Evolutionary conservation across 495 filamentous ascomycete species (phyloP).

Genomic region (Acidiella bohemica): DNA sequence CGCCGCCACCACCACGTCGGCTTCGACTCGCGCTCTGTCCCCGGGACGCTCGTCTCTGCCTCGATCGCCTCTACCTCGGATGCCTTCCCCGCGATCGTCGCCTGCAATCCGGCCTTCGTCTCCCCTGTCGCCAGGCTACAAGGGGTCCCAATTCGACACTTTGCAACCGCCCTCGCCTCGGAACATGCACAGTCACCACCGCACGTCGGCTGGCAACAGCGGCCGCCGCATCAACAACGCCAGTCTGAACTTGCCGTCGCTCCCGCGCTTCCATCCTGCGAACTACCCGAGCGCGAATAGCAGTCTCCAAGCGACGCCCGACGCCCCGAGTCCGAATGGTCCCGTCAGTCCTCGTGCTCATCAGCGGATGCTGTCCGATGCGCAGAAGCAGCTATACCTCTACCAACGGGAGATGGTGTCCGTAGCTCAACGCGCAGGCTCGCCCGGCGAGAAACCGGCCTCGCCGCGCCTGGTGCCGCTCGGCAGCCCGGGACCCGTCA

Average conservation of each 20-base stretch:
- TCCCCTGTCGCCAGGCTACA: no score
- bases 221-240: constrained; percentile 9
- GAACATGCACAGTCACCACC: constrained; percentile 4
- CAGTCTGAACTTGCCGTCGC: constrained; percentile 25
- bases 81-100: no score
- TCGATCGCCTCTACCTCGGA: no score
- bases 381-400: constrained; percentile 27
- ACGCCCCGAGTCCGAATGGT: constrained; percentile 17
- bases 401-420: constrained; percentile 28
- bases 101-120: no score
- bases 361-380: constrained; percentile 25
- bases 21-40: no score
- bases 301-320: constrained; percentile 21
- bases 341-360: constrained; percentile 25
- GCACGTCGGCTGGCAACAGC: constrained; percentile 3
- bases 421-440: constrained; percentile 1
- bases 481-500: constrained; percentile 31
- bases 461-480: constrained; percentile 27
- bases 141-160: constrained; percentile 4
- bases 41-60: no score
- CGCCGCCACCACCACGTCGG: no score
- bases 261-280: constrained; percentile 33
- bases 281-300: constrained; percentile 27
- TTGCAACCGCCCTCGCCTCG: constrained; percentile 15
- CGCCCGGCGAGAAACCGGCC: constrained; percentile 11